Evolutionary conservation across 1,139 yeast genomes (phyloP), one percentile per base, ranked within the genome.

Genomic region (Blastobotrys buckinghamii): DNA sequence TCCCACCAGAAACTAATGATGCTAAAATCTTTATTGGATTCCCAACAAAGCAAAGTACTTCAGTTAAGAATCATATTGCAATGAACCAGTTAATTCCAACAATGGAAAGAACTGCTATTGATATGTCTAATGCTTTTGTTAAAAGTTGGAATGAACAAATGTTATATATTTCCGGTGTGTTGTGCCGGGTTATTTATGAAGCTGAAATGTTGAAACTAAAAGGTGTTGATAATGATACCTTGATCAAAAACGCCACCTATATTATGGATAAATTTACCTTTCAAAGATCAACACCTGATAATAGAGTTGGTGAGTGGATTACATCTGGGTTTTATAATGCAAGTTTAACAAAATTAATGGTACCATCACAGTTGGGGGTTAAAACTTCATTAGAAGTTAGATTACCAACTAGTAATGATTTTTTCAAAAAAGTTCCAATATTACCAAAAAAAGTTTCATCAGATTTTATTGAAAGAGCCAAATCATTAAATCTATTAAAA

Each of bases 31-130:
- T 67, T 50, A 69, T 70, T 49, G 74, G 74, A 1, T 70, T 70
- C 47, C 72, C 75, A 1, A 70, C 74, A 1, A 71, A 70, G 52
- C 74, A 70, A 51, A 65, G 70, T 17, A 68, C 75, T 0, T 67
- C 69, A 1, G 49, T 70, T 45, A 59, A 62, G 42, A 66, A 70
- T 1, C 75, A 70, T 50, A 51, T 70, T 5, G 69, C 71, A 1
- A 55, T 71, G 44, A 68, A 67, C 42, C 72, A 69, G 51, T 55
- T 69, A 2, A 68, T 70, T 19, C 74, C 74, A 1, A 71, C 74
- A 1, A 70, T 70, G 71, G 74, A 70, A 50, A 61, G 74, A 6
- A 70, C 74, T 1, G 72, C 72, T 2, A 64, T 70, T 2, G 74
- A 70, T 54, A 67, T 71, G 65, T 68, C 73, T 1, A 70, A 70